These are phyloP conservation scores for Codiaeum variegatum DNA, from an alignment of 441 rosid species.

Conservation along the genomic window DNA sequence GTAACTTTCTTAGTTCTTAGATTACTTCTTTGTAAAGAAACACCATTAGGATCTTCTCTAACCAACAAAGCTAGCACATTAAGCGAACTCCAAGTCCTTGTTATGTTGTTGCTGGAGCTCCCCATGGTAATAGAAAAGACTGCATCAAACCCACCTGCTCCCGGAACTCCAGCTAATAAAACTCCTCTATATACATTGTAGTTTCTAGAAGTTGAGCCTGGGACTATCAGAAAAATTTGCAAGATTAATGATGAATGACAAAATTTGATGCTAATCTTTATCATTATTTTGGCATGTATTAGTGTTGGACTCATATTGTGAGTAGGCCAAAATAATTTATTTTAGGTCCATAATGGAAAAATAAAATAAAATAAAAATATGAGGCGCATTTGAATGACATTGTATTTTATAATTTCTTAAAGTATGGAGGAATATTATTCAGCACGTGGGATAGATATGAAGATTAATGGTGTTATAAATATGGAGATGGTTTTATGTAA, in stretches of 20 bases:
- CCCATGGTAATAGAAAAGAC: constrained; percentile 74
- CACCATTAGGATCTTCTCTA: constrained; percentile 84
- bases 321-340: no score
- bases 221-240: constrained; percentile 63
- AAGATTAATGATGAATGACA: no score
- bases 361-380: no score
- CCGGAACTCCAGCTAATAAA: constrained; percentile 88
- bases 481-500: no score
- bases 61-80: constrained; percentile 81
- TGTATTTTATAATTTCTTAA: no score
- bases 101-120: constrained; percentile 50
- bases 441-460: no score
- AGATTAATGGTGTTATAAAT: no score
- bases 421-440: no score
- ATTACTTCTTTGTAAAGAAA: constrained; percentile 68
- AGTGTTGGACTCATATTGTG: no score
- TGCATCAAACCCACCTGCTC: constrained; percentile 98
- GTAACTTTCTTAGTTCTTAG: constrained; percentile 58
- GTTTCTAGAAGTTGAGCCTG: constrained; percentile 74
- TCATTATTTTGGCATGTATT: no score
- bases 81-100: constrained; percentile 66
- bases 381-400: no score
- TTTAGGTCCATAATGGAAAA: no score
- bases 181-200: constrained; percentile 88
- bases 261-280: not conserved